A percentile compares a stretch with the other conserved stretches of the same genome.
Conservation (phyloP, 768 basidiomycete genomes). For the Cubamyces lactineus region DNA sequence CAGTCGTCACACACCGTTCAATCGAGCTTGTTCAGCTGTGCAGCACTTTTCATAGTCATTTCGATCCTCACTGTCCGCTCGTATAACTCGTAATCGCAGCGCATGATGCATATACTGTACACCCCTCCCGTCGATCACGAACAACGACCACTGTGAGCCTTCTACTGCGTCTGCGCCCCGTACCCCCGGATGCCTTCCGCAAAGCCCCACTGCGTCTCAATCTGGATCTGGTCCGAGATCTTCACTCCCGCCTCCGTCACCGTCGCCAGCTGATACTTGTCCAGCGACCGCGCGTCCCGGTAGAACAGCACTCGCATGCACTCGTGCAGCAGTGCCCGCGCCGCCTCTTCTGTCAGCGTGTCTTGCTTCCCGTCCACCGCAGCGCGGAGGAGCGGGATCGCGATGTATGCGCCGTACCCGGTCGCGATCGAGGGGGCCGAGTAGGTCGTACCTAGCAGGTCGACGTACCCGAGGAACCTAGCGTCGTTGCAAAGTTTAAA, state of each 20-base stretch:
- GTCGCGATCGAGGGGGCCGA: slow-evolving; percentile 91
- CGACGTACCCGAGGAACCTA: slow-evolving; percentile 93
- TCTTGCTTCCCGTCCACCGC: slow-evolving; percentile 86
- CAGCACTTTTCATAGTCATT: no score
- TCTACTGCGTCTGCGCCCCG: slow-evolving; percentile 86
- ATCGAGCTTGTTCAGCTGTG: no score
- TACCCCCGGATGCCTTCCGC: slow-evolving; percentile 93
- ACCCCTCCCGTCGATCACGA: no score
- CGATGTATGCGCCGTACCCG: slow-evolving; percentile 92
- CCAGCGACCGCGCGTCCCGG: slow-evolving; percentile 91
- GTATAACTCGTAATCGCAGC: no score
- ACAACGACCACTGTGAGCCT: neutral
- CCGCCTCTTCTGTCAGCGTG: slow-evolving; percentile 76
- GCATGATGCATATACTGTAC: no score
- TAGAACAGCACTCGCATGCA: slow-evolving; percentile 96
- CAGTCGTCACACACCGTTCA: no score
- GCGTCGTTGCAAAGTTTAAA: no score
- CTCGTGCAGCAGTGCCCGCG: slow-evolving; percentile 74
- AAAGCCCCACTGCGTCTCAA: slow-evolving; percentile 88
- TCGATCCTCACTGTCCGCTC: no score
- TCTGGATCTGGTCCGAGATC: slow-evolving; percentile 76
- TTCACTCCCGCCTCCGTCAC: slow-evolving; percentile 75
- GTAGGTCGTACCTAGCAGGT: slow-evolving; percentile 96
- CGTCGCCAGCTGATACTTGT: slow-evolving; percentile 98
- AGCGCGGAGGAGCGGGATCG: slow-evolving; percentile 88